Evolutionary conservation across 2,329 filamentous ascomycete species (phyloP).

Genomic region (Pleoardoris graminearum): DNA sequence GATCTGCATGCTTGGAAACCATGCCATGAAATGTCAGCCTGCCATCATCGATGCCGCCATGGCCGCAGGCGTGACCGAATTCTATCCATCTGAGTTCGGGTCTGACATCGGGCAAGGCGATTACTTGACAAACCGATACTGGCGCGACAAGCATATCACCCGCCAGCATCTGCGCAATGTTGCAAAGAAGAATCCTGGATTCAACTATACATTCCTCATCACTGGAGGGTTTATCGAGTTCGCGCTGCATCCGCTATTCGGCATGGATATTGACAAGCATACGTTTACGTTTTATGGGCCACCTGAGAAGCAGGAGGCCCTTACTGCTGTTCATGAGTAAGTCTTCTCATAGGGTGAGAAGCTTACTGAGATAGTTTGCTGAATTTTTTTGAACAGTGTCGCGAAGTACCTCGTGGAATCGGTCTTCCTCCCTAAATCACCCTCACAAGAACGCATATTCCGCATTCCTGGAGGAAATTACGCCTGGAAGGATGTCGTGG

Average conservation of each 20-base stretch:
- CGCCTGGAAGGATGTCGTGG: constrained; percentile 13
- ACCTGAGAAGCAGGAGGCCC: constrained; percentile 14
- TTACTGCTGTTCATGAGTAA: constrained; percentile 16
- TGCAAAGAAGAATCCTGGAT: constrained; percentile 11
- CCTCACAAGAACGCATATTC: constrained; percentile 14
- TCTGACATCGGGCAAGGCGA: constrained; percentile 15
- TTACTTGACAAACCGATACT: constrained; percentile 16
- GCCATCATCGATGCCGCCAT: constrained; percentile 17
- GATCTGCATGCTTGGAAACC: constrained; percentile 16
- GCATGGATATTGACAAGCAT: constrained; percentile 16
- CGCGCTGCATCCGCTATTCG: constrained; percentile 13
- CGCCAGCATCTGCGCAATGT: constrained; percentile 13
- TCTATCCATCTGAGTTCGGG: constrained; percentile 20
- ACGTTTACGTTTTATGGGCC: constrained; percentile 16
- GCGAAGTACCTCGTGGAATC: constrained; percentile 15
- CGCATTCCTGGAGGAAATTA: constrained; percentile 12
- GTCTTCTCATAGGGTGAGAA: constrained; percentile 12
- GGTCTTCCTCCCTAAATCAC: constrained; percentile 14
- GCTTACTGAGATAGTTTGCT: constrained; percentile 11
- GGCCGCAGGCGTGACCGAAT: constrained; percentile 15
- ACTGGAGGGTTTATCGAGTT: constrained; percentile 14
- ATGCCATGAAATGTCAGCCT: constrained; percentile 17
- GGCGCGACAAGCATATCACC: constrained; percentile 16
- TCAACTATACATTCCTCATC: constrained; percentile 14
- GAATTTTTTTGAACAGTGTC: constrained; percentile 13